These are phyloP conservation scores for Biscogniauxia sp. DNA, from an alignment of 2,329 filamentous ascomycete genomes.

Conservation along the genomic window DNA sequence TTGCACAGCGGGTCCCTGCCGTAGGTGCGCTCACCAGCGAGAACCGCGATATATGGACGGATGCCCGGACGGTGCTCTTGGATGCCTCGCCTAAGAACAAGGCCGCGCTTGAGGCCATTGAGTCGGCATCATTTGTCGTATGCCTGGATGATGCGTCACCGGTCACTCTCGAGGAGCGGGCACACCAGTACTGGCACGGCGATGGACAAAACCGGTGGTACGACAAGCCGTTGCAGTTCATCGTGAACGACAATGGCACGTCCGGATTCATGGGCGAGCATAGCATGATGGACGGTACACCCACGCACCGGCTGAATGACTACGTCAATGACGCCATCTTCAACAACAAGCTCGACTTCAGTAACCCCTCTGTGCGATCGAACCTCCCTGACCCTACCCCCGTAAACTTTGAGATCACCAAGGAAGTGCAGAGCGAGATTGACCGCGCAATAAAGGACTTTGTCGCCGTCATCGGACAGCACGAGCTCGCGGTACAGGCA, in stretches of 20 bases:
- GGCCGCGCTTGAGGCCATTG: slow-evolving; percentile 73
- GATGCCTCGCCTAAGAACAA: slow-evolving; percentile 77
- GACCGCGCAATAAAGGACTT: slow-evolving; percentile 78
- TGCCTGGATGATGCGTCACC: slow-evolving; percentile 91
- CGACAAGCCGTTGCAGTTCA: slow-evolving; percentile 97
- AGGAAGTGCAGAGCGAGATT: slow-evolving; percentile 74
- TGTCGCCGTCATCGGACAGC: slow-evolving; percentile 73
- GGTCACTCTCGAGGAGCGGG: slow-evolving; percentile 91
- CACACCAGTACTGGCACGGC: slow-evolving; percentile 96
- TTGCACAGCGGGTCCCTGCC: slow-evolving; percentile 67
- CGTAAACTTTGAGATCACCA: slow-evolving; percentile 75
- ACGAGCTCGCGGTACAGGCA: slow-evolving; percentile 89
- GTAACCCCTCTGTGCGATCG: slow-evolving; percentile 72
- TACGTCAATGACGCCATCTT: slow-evolving; percentile 90
- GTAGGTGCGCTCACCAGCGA: slow-evolving; percentile 86
- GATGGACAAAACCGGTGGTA: slow-evolving; percentile 96
- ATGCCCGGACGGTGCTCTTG: slow-evolving; percentile 74
- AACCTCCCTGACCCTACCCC: slow-evolving; percentile 77
- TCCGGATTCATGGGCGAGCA: slow-evolving; percentile 98
- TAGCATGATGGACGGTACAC: slow-evolving; percentile 99
- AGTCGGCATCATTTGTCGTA: slow-evolving; percentile 85
- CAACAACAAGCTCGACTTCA: slow-evolving; percentile 90
- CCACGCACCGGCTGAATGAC: slow-evolving; percentile 95
- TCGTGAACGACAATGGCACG: slow-evolving; percentile 96
- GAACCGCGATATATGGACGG: slow-evolving; percentile 91